phyloP scores from a whole-genome alignment of 2,329 filamentous ascomycete species.

The Verticillium nubilum region DNA sequence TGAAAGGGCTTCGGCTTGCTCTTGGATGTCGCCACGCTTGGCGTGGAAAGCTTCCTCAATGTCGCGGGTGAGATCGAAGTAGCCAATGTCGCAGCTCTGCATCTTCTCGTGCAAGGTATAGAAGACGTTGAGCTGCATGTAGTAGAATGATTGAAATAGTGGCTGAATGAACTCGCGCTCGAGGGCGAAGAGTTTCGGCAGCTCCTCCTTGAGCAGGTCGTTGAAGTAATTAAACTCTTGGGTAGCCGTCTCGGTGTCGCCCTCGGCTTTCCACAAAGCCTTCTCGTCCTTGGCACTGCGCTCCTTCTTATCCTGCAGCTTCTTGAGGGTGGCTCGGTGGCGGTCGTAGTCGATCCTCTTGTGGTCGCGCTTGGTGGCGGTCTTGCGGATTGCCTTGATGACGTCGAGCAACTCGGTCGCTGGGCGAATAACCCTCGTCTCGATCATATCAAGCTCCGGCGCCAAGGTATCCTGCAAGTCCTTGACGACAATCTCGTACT shows the following conservation, averaged over 20 bases:
- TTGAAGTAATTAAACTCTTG: slow-evolving; percentile 99
- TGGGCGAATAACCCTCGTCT: slow-evolving; percentile 81
- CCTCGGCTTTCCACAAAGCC: slow-evolving; percentile 91
- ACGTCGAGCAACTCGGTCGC: slow-evolving; percentile 91
- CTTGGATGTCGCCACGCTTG: slow-evolving; percentile 85
- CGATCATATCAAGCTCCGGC: slow-evolving; percentile 97
- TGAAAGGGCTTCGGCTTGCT: slow-evolving; percentile 73
- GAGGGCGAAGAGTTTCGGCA: slow-evolving; percentile 84
- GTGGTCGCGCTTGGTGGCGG: slow-evolving; percentile 84
- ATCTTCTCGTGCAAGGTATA: slow-evolving; percentile 98
- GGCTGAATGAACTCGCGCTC: slow-evolving; percentile 95
- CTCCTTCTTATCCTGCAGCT: slow-evolving; percentile 96
- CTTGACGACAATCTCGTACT: slow-evolving; percentile 87
- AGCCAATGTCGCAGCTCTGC: slow-evolving; percentile 95
- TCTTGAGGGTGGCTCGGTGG: slow-evolving; percentile 77
- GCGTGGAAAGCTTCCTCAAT: slow-evolving; percentile 86
- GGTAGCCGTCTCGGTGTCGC: slow-evolving; percentile 82
- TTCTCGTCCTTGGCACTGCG: slow-evolving; percentile 96
- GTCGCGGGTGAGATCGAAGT: slow-evolving; percentile 88
- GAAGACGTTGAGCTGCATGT: slow-evolving; percentile 99
- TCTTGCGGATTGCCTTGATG: slow-evolving; percentile 92
- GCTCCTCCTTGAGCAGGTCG: slow-evolving; percentile 89
- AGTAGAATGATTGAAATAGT: slow-evolving; percentile 98
- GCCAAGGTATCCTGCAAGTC: slow-evolving; percentile 84
- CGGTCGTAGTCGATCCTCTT: slow-evolving; percentile 97